Percentiles rank a stretch among this genome's conserved stretches.
phyloP scores from a whole-genome alignment of 2,329 filamentous ascomycete species.

The Monilinia fructigena region DNA sequence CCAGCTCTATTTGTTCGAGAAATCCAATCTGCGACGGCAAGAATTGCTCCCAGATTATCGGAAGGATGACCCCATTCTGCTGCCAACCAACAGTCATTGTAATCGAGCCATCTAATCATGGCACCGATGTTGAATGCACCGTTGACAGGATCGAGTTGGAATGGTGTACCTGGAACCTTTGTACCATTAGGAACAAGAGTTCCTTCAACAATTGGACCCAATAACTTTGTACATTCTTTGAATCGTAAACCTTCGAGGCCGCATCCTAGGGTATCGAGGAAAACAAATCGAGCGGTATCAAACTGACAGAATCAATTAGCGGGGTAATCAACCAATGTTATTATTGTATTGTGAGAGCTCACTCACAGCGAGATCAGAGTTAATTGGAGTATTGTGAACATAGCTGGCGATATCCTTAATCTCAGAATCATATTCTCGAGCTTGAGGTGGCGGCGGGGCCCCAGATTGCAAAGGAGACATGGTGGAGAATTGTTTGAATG shows the following conservation, averaged over 20 bases:
- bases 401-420: conserved; percentile 95
- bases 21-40: conserved; percentile 96
- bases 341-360: conserved; percentile 29
- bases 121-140: conserved; percentile 98
- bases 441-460: conserved; percentile 51
- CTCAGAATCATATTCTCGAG: conserved; percentile 78
- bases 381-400: conserved; percentile 86
- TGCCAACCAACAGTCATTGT: conserved; percentile 99
- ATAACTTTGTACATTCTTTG: conserved; percentile 91
- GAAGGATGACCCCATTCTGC: conserved; percentile 99
- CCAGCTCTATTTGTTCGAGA: conserved; percentile 80
- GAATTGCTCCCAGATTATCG: conserved; percentile 95
- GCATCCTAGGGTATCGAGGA: conserved; percentile 95
- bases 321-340: conserved; percentile 21
- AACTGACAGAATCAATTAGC: conserved; percentile 54
- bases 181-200: conserved; percentile 90
- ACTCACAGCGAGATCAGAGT: conserved; percentile 88
- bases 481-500: conserved; percentile 40
- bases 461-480: conserved; percentile 42
- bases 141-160: conserved; percentile 91
- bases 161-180: conserved; percentile 86
- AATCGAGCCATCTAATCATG: conserved; percentile 99
- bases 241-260: conserved; percentile 94
- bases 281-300: conserved; percentile 94
- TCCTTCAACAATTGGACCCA: conserved; percentile 87